Evolutionary conservation across 163 green algal genomes (phyloP).

Genomic region (Botryococcus braunii): DNA sequence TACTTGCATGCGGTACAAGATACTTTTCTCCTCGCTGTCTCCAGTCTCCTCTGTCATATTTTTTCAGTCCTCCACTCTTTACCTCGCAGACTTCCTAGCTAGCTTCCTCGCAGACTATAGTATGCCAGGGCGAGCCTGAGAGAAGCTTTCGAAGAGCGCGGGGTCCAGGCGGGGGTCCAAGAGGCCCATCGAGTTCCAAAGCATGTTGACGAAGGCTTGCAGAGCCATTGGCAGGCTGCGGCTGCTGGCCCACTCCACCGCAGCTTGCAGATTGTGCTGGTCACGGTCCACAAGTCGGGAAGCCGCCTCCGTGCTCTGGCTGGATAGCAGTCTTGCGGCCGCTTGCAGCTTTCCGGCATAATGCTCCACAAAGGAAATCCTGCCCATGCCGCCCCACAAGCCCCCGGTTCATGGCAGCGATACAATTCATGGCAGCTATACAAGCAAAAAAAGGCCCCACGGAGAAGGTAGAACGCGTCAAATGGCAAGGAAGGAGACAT

Average conservation of each 20-base stretch:
- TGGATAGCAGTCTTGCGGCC: conserved; percentile 6
- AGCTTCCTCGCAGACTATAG: neutral
- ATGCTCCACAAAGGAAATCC: conserved; percentile 15
- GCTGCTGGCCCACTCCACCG: conserved; percentile 13
- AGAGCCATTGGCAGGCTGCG: neutral
- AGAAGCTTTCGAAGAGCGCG: conserved; percentile 15
- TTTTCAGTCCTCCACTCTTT: neutral
- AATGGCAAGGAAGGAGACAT: too few species aligned
- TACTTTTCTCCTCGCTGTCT: neutral
- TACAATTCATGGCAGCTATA: too few species aligned
- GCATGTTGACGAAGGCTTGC: conserved; percentile 12
- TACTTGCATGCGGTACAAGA: neutral
- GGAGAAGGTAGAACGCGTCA: too few species aligned
- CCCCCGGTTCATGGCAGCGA: too few species aligned
- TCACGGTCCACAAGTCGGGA: conserved; percentile 15
- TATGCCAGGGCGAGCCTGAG: conserved; percentile 8
- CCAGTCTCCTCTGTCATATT: neutral
- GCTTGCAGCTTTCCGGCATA: conserved; percentile 2
- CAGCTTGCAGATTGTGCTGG: conserved; percentile 6
- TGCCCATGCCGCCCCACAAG: too few species aligned
- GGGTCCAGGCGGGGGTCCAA: conserved; percentile 16
- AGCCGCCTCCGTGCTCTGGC: conserved; percentile 5
- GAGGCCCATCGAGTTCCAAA: conserved; percentile 18
- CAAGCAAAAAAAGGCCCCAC: too few species aligned
- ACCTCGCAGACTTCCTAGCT: neutral